Percentiles rank a stretch among this genome's conserved stretches.
phyloP scores from a whole-genome alignment of 495 filamentous ascomycete species.

The Talaromyces proteolyticus region DNA sequence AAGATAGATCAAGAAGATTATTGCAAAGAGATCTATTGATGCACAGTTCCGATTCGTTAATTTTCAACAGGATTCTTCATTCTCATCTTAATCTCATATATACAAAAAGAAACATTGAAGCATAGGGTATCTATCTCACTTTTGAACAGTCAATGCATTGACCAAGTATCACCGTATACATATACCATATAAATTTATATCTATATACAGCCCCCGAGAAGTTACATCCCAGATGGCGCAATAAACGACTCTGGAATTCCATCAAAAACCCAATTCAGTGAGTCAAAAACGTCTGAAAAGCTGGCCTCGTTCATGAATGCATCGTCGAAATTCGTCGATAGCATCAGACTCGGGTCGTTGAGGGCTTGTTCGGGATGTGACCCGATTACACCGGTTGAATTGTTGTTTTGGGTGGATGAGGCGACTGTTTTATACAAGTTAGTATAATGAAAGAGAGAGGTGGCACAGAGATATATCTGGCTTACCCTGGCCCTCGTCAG shows the following conservation, averaged over 20 bases:
- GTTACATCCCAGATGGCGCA: constrained; percentile 32
- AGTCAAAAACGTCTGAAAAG: constrained; percentile 43
- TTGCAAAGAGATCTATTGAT: too few relatives aligned
- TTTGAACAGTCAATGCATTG: too few relatives aligned
- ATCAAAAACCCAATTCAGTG: constrained; percentile 44
- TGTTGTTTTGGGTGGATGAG: constrained; percentile 23
- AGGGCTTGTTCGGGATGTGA: constrained; percentile 26
- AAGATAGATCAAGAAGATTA: too few relatives aligned
- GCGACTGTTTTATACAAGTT: constrained; percentile 12
- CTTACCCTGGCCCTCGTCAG: constrained; percentile 37
- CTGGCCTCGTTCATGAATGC: constrained; percentile 39
- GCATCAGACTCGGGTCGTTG: constrained; percentile 27
- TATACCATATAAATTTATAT: too few relatives aligned
- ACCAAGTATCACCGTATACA: too few relatives aligned
- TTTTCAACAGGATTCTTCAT: too few relatives aligned
- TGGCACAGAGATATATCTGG: constrained; percentile 23
- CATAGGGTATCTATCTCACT: too few relatives aligned
- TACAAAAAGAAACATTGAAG: too few relatives aligned
- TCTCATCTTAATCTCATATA: too few relatives aligned
- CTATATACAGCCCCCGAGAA: too few relatives aligned
- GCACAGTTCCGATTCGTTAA: too few relatives aligned
- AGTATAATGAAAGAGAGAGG: constrained; percentile 7
- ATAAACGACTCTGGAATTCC: constrained; percentile 39
- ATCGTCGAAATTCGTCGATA: constrained; percentile 34
- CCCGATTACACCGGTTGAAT: constrained; percentile 23